Evolutionary conservation across 495 filamentous ascomycete genomes (phyloP).

Genomic region (Durotheca rogersii): DNA sequence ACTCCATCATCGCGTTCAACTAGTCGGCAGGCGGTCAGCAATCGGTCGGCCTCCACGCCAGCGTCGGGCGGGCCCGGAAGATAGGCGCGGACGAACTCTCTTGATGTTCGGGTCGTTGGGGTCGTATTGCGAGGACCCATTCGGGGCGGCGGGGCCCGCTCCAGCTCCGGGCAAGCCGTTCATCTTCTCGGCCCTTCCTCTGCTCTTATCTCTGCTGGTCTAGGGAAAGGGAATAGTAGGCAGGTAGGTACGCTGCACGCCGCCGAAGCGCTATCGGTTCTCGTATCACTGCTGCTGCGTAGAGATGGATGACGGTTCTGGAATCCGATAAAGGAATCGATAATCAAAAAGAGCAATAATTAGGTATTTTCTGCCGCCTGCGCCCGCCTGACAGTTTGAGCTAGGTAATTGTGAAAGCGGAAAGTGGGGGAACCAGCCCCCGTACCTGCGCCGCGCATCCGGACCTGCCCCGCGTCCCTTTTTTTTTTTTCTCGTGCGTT

Average conservation of each 20-base stretch:
- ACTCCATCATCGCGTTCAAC: constrained; percentile 86
- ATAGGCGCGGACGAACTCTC: constrained; percentile 34
- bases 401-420: too few species aligned
- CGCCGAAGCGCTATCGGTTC: too few species aligned
- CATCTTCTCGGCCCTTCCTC: constrained; percentile 26
- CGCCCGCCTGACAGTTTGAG: constrained; percentile 17
- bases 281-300: neutral
- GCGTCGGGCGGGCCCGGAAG: too few species aligned
- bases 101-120: constrained; percentile 49
- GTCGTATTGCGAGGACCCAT: constrained; percentile 27
- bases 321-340: constrained; percentile 22
- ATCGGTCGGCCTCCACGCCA: too few species aligned
- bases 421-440: neutral
- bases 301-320: too few species aligned
- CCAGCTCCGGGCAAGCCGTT: constrained; percentile 28
- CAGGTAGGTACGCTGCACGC: too few species aligned
- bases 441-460: neutral
- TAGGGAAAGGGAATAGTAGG: neutral
- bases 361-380: constrained; percentile 28
- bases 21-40: constrained; percentile 45
- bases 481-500: too few species aligned
- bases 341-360: constrained; percentile 19
- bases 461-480: neutral
- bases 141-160: constrained; percentile 19
- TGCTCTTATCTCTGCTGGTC: too few species aligned